These are phyloP conservation scores for Colletotrichum tamarilloi DNA, from an alignment of 2,329 filamentous ascomycete genomes.

Conservation along the genomic window DNA sequence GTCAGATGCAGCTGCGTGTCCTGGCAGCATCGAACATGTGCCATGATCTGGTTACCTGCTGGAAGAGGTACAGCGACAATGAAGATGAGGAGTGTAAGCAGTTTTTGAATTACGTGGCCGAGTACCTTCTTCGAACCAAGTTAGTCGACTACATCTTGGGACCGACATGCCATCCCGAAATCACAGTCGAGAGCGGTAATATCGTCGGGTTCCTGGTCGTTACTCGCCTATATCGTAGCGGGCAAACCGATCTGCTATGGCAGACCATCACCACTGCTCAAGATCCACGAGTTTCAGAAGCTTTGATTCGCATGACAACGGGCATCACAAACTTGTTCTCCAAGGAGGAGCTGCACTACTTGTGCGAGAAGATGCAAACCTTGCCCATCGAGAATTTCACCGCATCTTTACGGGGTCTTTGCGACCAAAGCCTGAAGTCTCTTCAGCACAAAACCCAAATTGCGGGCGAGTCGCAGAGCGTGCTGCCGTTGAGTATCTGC, in stretches of 20 bases:
- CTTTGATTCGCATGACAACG: conserved; percentile 75
- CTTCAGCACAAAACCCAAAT: conserved; percentile 56
- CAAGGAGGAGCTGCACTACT: conserved; percentile 65
- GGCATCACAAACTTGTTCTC: conserved; percentile 61
- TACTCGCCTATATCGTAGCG: conserved; percentile 76
- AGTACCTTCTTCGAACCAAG: conserved; percentile 75
- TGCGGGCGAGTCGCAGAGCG: conserved; percentile 47
- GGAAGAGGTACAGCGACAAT: conserved; percentile 65
- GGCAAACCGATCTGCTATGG: conserved; percentile 86
- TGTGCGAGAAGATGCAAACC: conserved; percentile 76
- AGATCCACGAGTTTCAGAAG: conserved; percentile 85
- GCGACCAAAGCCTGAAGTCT: conserved; percentile 65
- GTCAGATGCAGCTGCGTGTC: conserved; percentile 91
- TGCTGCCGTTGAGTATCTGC: conserved; percentile 62
- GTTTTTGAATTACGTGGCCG: conserved; percentile 74
- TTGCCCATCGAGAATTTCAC: conserved; percentile 74
- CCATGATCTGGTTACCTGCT: conserved; percentile 74
- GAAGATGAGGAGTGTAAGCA: conserved; percentile 52
- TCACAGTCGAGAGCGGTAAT: conserved; percentile 84
- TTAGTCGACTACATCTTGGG: conserved; percentile 90
- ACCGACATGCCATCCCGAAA: conserved; percentile 90
- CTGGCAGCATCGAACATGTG: conserved; percentile 82
- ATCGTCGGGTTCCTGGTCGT: conserved; percentile 89
- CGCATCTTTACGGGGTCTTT: conserved; percentile 69
- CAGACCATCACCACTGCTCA: conserved; percentile 82